Conservation (phyloP, 2,329 filamentous ascomycete species). For the Sarocladium brachiariae region DNA sequence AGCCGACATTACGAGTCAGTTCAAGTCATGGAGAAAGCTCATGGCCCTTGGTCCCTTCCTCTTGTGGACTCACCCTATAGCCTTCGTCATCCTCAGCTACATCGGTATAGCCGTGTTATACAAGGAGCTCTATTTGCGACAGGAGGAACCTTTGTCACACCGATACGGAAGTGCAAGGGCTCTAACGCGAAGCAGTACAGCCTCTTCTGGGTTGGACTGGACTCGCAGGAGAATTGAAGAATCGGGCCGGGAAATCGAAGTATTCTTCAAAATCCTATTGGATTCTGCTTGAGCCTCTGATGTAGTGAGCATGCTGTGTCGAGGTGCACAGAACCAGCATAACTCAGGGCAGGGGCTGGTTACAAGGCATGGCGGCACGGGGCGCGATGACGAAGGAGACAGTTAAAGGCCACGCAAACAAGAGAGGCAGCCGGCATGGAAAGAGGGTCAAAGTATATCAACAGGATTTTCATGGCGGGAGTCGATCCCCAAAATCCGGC, state of each 20-base stretch:
- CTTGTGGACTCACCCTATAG: not conserved
- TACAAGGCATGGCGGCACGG: not conserved
- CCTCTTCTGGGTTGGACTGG: not conserved
- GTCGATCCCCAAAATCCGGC: constrained; percentile 6
- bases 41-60: too few species aligned
- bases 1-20: not conserved
- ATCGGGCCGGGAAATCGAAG: not conserved
- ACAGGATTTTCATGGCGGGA: constrained; percentile 5
- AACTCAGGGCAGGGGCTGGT: too few species aligned
- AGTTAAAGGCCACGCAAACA: too few species aligned
- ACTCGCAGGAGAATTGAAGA: not conserved
- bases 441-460: constrained; percentile 1
- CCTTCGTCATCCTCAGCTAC: not conserved
- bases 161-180: not conserved
- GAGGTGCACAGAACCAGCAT: too few species aligned
- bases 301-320: not conserved
- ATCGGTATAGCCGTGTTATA: not conserved
- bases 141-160: constrained; percentile 6
- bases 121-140: constrained; percentile 6
- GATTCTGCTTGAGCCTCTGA: not conserved
- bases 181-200: not conserved
- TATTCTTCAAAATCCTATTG: not conserved
- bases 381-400: not conserved
- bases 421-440: not conserved
- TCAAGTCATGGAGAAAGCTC: too few species aligned